These are phyloP conservation scores for Harringtonia lauricola DNA, from an alignment of 2,329 filamentous ascomycete genomes.

Conservation along the genomic window DNA sequence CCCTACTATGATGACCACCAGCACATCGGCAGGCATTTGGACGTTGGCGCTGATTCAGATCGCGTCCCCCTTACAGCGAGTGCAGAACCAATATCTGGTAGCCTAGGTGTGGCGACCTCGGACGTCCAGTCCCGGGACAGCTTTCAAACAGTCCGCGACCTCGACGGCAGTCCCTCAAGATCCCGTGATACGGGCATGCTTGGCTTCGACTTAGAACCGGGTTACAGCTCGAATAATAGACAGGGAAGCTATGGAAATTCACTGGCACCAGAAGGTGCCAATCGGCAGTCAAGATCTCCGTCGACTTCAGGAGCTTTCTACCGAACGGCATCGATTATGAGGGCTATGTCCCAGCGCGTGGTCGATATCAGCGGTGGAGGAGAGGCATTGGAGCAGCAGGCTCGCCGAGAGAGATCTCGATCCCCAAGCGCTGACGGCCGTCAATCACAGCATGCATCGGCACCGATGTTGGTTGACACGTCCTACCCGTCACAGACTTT, in stretches of 20 bases:
- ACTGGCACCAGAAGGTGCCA: conserved; percentile 37
- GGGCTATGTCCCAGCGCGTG: conserved; percentile 89
- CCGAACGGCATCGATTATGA: conserved; percentile 64
- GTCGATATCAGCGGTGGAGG: conserved; percentile 95
- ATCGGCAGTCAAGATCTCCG: conserved; percentile 47
- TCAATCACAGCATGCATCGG: conserved; percentile 33
- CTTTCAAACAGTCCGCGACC: conserved; percentile 43
- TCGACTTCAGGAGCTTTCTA: conserved; percentile 54
- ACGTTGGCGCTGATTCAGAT: conserved; percentile 42
- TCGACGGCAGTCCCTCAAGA: conserved; percentile 43
- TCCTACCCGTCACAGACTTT: conserved; percentile 40
- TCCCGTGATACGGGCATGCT: conserved; percentile 40
- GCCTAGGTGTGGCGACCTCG: conserved; percentile 19
- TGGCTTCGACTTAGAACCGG: conserved; percentile 47
- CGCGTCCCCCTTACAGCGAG: conserved; percentile 44
- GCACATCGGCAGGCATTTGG: too few relatives aligned
- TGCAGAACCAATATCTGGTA: conserved; percentile 43
- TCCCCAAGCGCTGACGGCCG: conserved; percentile 41
- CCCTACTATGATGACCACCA: conserved; percentile 23
- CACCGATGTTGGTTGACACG: conserved; percentile 32
- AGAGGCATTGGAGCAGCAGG: conserved; percentile 65
- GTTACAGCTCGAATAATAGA: conserved; percentile 27
- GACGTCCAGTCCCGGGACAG: conserved; percentile 38
- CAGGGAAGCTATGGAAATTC: conserved; percentile 47
- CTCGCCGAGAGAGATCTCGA: conserved; percentile 44